Evolutionary conservation across 1,139 yeast species (phyloP).

Genomic region (Geotrichum macrosporum): DNA sequence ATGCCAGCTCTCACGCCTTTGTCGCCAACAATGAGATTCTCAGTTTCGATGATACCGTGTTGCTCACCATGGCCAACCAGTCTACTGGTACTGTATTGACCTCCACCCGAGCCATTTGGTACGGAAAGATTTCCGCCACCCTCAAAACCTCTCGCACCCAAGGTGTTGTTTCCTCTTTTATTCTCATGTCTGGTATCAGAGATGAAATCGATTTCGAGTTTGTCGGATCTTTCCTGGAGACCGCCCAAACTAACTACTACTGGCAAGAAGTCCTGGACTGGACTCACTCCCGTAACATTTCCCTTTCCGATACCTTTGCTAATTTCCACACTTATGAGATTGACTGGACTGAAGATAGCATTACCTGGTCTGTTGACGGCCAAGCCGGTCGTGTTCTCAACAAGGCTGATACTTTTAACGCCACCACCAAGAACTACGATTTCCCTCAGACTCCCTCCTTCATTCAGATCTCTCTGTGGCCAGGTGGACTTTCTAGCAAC

Average conservation of each 20-base stretch:
- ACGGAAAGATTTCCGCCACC: conserved; percentile 69
- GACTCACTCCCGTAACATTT: conserved; percentile 50
- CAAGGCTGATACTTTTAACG: conserved; percentile 63
- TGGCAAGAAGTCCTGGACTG: conserved; percentile 69
- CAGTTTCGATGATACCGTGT: conserved; percentile 49
- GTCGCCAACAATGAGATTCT: conserved; percentile 63
- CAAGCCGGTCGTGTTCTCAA: conserved; percentile 62
- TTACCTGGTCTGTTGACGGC: conserved; percentile 76
- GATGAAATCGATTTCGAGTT: conserved; percentile 90
- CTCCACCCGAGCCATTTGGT: conserved; percentile 78
- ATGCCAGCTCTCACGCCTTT: conserved; percentile 66
- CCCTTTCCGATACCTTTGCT: conserved; percentile 52
- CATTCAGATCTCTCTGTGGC: conserved; percentile 86
- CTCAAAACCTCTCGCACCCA: conserved; percentile 67
- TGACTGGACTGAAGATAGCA: conserved; percentile 75
- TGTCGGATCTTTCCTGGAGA: conserved; percentile 65
- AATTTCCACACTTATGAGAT: conserved; percentile 72
- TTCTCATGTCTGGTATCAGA: conserved; percentile 75
- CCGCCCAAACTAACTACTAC: conserved; percentile 74
- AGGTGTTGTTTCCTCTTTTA: conserved; percentile 86
- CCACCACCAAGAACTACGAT: conserved; percentile 52
- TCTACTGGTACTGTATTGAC: conserved; percentile 80
- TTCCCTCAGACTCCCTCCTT: conserved; percentile 93
- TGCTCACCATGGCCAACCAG: conserved; percentile 74
- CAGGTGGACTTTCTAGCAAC: conserved; percentile 69